Evolutionary conservation across 192 early-diverging fungal species (phyloP), one percentile per base, ranked within the genome.

Genomic region (Pilobolus umbonatus): DNA sequence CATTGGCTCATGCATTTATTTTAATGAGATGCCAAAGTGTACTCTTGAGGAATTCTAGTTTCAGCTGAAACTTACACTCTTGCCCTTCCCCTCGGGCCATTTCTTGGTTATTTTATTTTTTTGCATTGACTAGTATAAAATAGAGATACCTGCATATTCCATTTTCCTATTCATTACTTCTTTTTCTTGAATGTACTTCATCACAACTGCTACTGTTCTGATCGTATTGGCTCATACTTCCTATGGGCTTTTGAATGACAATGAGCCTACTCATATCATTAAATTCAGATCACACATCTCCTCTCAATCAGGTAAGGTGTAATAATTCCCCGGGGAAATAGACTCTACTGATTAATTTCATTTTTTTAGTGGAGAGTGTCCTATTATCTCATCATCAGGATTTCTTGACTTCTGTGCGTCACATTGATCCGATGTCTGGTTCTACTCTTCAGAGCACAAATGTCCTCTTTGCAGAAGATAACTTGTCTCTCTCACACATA

Each of bases 181-280:
- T n/a, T n/a, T n/a, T n/a, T n/a, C n/a, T n/a, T n/a, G n/a, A n/a
- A n/a, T n/a, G n/a, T n/a, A n/a, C n/a, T n/a, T n/a, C n/a, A n/a
- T n/a, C n/a, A n/a, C n/a, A n/a, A n/a, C n/a, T n/a, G n/a, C n/a
- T n/a, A n/a, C n/a, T n/a, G n/a, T n/a, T n/a, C n/a, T n/a, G n/a
- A n/a, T n/a, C n/a, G n/a, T n/a, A n/a, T n/a, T n/a, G n/a, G n/a
- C n/a, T n/a, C n/a, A n/a, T n/a, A n/a, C n/a, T n/a, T n/a, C n/a
- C n/a, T n/a, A n/a, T 32, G 51, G 30, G 4, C 51, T 36, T 19
- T 12, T 42, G 14, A 17, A 42, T 42, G 19, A 9, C 19, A 32
- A 35, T 35, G 60, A 68, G 2, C 56, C 61, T 12, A 64, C 67
- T 34, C 67, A 69, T 22, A 63, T 69, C 19, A 69, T 69, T 32